Percentiles rank a stretch among this genome's conserved stretches.
Evolutionary conservation across 306 rosid species (phyloP).

Genomic region (Dalbergia cultrata): DNA sequence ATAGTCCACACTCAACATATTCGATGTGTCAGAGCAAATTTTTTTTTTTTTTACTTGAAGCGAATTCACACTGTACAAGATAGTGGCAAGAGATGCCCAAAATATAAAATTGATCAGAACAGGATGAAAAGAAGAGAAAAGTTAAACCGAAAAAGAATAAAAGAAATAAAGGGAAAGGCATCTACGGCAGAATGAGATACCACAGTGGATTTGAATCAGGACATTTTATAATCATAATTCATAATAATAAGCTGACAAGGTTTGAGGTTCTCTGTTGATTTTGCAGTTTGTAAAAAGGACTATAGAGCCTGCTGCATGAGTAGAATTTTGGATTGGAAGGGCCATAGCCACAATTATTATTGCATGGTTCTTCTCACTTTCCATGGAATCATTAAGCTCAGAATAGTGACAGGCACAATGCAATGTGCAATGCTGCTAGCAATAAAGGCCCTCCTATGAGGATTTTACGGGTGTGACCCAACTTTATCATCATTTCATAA

Average conservation of each 20-base stretch:
- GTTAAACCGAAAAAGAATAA: not conserved
- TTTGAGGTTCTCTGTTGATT: conserved; percentile 27
- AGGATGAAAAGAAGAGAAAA: not conserved
- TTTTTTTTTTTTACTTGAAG: conserved; percentile 1
- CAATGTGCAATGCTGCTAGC: conserved; percentile 39
- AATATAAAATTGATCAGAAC: conserved; percentile 4
- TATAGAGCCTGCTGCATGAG: not conserved
- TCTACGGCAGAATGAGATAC: not conserved
- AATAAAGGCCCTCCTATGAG: conserved; percentile 37
- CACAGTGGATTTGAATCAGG: conserved; percentile 18
- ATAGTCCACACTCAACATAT: not conserved
- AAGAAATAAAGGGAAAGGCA: not conserved
- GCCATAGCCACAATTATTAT: conserved; percentile 27
- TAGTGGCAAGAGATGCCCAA: conserved; percentile 32
- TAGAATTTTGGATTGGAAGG: conserved; percentile 5
- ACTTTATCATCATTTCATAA: conserved; percentile 37
- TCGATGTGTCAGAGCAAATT: conserved; percentile 12
- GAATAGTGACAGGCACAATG: conserved; percentile 42
- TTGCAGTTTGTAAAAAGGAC: conserved; percentile 15
- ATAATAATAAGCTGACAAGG: conserved; percentile 21
- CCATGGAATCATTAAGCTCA: conserved; percentile 39
- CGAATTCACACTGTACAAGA: conserved; percentile 23
- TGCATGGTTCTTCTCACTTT: conserved; percentile 34
- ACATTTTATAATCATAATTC: conserved; percentile 17
- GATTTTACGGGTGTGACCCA: conserved; percentile 26